Base-by-base conservation (phyloP, 164 flowering plant species). In the Protea cynaroides region DNA sequence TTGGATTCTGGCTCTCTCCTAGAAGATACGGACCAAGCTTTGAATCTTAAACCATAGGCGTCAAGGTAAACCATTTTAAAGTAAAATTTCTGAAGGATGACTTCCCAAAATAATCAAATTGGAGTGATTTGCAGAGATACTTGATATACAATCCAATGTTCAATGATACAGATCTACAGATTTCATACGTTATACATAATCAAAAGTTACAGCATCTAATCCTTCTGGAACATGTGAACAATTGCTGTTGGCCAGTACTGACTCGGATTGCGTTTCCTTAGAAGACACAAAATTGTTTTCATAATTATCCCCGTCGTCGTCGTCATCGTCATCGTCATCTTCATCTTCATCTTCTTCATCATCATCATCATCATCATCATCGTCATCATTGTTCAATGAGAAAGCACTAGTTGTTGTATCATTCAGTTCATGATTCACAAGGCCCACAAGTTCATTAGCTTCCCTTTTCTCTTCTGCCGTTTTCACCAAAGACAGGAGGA, bases 401-500 rank as follows among this genome's bases (percentile, higher is more conserved):
- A 66, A 8, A 14, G 65, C 70, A 63, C 59, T 56, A 15, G 12
- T 21, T 54, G 14, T 46, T 49, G 23, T 43, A 40, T 56, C 64
- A 22, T 43, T 65, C 17, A 72, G 29, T 34, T 18, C 11, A 23
- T 56, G 52, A 62, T 58, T 57, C 25, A 61, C 29, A 72, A 68
- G 29, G 44, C 89, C 90, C 10, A 75, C 80, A 58, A 95, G 83
- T 64, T 70, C 65, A 10, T 78, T 71, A 61, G 94, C 97, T 82
- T 89, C 93, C 59, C 50, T 56, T 38, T 59, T 69, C 69, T 95
- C 94, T 66, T 88, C 94, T 0, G 64, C 69, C 60, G 90, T 85
- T 76, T 81, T 80, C 12, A 92, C 96, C 72, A 89, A 66, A 50
- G 93, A 86, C 51, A 92, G 62, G 58, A 95, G 90, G 40, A 91